Conservation (phyloP, 225 moss, liverwort and hornwort genomes). For the Marchantia paleacea region DNA sequence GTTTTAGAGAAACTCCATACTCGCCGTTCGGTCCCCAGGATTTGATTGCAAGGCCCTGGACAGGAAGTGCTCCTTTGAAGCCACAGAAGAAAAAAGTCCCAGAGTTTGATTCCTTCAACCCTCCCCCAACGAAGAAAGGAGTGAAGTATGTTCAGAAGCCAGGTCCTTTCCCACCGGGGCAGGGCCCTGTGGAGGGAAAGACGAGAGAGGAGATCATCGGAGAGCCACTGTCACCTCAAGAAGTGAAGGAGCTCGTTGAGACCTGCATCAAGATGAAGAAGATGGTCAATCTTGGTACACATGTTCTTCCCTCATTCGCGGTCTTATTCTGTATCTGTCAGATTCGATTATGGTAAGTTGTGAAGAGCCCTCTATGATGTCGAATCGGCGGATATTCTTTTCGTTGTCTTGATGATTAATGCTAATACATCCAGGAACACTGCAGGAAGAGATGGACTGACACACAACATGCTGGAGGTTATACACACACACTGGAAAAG, state of each 20-base stretch:
- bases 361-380: neutral
- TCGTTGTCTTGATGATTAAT: neutral
- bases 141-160: conserved; percentile 82
- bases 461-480: conserved; percentile 92
- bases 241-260: conserved; percentile 64
- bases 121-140: conserved; percentile 79
- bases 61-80: conserved; percentile 72
- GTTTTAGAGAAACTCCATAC: conserved; percentile 74
- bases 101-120: conserved; percentile 87
- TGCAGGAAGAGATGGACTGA: conserved; percentile 94
- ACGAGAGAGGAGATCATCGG: conserved; percentile 84
- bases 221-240: conserved; percentile 53
- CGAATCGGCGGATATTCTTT: neutral
- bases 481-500: conserved; percentile 94
- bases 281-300: conserved; percentile 80
- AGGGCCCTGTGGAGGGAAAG: conserved; percentile 56
- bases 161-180: conserved; percentile 69
- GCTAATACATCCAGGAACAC: neutral
- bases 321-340: neutral
- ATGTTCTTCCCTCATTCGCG: neutral
- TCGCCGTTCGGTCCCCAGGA: conserved; percentile 93
- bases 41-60: conserved; percentile 72
- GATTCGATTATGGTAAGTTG: neutral
- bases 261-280: conserved; percentile 55
- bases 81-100: conserved; percentile 77